Evolutionary conservation across 78 protist genomes (phyloP), one percentile per base, ranked within the genome.

Genomic region (Chrysochromulina tobinii): DNA sequence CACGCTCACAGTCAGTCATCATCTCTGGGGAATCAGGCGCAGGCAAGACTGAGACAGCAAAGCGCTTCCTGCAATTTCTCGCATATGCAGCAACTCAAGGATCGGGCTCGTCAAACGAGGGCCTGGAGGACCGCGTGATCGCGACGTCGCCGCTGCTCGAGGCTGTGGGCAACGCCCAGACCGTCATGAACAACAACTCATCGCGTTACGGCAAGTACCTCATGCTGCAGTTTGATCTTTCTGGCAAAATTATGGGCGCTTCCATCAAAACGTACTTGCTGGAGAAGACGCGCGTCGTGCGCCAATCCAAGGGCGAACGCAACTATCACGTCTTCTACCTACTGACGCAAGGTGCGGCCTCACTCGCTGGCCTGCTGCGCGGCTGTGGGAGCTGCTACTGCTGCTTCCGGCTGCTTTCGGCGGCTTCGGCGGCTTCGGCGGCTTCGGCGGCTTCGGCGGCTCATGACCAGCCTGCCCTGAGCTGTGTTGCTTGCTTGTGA

Each of bases 11-110:
- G 79, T 67, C 90, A 25, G 85, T 96, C 12, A 88, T 97, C 77
- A 95, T 96, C 81, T 95, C 96, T 21, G 98, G 98, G 59, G 98
- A 97, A 84, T 90, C 95, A 59, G 64, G 64, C 25, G 67, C 75
- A 3, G 88, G 87, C 9, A 67, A 87, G 68, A 93, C 90, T 6
- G 95, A 93, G 81, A 79, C 83, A 23, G 4, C 89, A 12, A 91
- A 93, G 92, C 3, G 9, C 48, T 9, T 53, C 57, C 18, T 90
- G 72, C 87, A 81, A 54, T 79, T 59, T 57, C 53, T 83, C 64
- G 61, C 88, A 20, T 8, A 27, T 21, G 67, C 61, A 7, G 88
- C 64, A 20, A 51, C 17, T 0, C 64, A 59, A 12, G 64, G 73
- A 7, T 7, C n/a, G n/a, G 25, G 38, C 25, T 17, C 81, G 55